These are phyloP conservation scores for Candida montana DNA, from an alignment of 805 yeast species.

Conservation along the genomic window DNA sequence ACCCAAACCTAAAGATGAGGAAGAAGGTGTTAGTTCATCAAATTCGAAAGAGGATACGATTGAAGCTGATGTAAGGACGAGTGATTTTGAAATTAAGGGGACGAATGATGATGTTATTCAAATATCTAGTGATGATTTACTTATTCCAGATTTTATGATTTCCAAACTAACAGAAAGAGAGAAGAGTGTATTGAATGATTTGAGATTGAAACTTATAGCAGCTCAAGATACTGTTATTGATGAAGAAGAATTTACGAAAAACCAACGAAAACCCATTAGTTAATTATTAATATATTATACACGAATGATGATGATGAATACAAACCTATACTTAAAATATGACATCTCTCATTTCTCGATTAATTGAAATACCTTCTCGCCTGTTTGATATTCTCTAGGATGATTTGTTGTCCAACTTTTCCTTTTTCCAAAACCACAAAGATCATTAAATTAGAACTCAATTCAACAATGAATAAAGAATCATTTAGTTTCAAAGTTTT, in stretches of 20 bases:
- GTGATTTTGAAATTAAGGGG: neutral
- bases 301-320: no score
- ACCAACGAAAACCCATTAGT: no score
- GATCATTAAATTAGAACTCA: constrained; percentile 57
- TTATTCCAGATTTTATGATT: neutral
- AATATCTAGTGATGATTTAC: constrained; percentile 1
- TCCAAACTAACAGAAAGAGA: constrained; percentile 8
- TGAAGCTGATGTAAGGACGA: neutral
- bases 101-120: neutral
- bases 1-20: neutral
- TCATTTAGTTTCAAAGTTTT: constrained; percentile 68
- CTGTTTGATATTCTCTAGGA: constrained; percentile 50
- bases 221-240: neutral
- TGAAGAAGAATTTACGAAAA: neutral
- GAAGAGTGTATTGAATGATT: neutral
- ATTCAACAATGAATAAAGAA: constrained; percentile 44
- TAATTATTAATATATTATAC: no score
- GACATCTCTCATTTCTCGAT: neutral
- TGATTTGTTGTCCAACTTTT: constrained; percentile 34
- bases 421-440: constrained; percentile 47
- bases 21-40: neutral
- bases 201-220: constrained; percentile 2
- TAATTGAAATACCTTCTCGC: constrained; percentile 39
- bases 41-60: neutral
- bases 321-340: no score